Base-by-base conservation (phyloP, 2,329 filamentous ascomycete genomes). In the Diaporthe citriasiana region DNA sequence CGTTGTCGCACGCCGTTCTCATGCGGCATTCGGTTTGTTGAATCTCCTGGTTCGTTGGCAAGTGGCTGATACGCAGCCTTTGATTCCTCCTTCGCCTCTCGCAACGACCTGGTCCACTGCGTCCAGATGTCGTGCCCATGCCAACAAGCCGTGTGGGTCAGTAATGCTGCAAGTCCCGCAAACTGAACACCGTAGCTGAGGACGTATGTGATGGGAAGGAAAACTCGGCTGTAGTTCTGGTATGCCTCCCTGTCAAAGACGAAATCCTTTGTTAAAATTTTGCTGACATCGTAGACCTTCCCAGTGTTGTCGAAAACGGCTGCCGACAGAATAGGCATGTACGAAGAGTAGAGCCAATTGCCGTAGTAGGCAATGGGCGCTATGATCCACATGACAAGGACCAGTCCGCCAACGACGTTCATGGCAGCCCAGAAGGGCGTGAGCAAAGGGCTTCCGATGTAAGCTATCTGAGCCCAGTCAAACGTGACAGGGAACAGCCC, bases 391-490 rank as follows among this genome's bases (percentile, higher is more conserved):
- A 97, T 96, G 70, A 97, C 93, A 63, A 95, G 84, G 3, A 95
- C 90, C 66, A 97, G 86, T 7, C 94, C 94, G 73, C 92, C 93
- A 38, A 97, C 90, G 50, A 97, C 94, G 79, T 97, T 97, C 83
- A 95, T 90, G 12, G 94, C 93, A 53, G 94, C 93, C 94, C 94
- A 95, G 82, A 96, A 97, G 0, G 94, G 94, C 0, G 94, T 95
- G 22, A 97, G 87, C 9, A 97, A 85, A 0, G 93, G 95, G 5
- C 94, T 97, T 22, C 95, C 95, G 78, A 97, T 97, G 79, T 96
- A 93, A 0, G 95, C 94, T 76, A 97, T 92, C 80, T 97, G 95
- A 0, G 94, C 93, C 95, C 95, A 97, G 84, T 97, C 95, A 79
- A 97, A 97, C 0, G 95, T 97, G 78, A 97, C 81, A 0, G 95